phyloP scores from a whole-genome alignment of 2,329 filamentous ascomycete genomes.

The Aspergillus hiratsukae region DNA sequence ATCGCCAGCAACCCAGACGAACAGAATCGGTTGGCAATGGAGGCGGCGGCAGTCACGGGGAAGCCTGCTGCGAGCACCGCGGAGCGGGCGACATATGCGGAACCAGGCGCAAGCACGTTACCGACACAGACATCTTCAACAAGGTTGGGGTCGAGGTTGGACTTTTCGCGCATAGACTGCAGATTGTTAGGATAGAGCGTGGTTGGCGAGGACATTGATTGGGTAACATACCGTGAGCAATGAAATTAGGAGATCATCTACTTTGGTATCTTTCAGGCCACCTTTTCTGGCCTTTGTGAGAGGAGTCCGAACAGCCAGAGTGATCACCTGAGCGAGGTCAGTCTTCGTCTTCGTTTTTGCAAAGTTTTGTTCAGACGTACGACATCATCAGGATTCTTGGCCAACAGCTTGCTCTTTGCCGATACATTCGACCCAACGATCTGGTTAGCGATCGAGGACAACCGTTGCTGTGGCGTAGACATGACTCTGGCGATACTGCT shows the following conservation, averaged over 20 bases:
- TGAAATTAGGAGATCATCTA: slow-evolving; percentile 36
- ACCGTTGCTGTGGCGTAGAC: slow-evolving; percentile 37
- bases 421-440: slow-evolving; percentile 27
- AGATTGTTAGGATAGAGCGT: neutral
- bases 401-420: slow-evolving; percentile 28
- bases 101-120: slow-evolving; percentile 79
- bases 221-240: slow-evolving; percentile 30
- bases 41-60: slow-evolving; percentile 71
- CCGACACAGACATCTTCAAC: slow-evolving; percentile 90
- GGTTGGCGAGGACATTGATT: neutral
- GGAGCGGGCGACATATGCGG: slow-evolving; percentile 84
- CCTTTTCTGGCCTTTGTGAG: slow-evolving; percentile 39
- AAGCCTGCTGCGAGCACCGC: slow-evolving; percentile 83
- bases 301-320: slow-evolving; percentile 35
- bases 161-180: slow-evolving; percentile 69
- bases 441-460: slow-evolving; percentile 40
- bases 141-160: slow-evolving; percentile 75
- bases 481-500: slow-evolving; percentile 16
- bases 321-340: slow-evolving; percentile 31
- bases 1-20: slow-evolving; percentile 83
- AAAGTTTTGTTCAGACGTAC: slow-evolving; percentile 22
- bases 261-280: slow-evolving; percentile 35
- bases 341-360: neutral
- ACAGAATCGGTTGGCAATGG: slow-evolving; percentile 85
- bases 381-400: slow-evolving; percentile 37